Evolutionary conservation across 257 asterid species (phyloP).

Genomic region (Avicennia marina): DNA sequence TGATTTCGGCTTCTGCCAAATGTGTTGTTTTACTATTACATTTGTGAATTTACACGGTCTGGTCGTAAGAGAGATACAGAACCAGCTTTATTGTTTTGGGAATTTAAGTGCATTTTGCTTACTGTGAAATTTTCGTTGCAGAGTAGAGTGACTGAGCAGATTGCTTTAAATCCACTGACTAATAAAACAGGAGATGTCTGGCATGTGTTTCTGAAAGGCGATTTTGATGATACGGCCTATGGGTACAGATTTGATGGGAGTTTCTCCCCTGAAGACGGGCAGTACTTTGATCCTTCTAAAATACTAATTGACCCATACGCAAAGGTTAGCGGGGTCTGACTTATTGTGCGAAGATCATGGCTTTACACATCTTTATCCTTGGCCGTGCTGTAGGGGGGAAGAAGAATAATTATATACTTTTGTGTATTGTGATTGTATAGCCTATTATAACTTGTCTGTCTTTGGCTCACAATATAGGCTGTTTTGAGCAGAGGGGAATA

Average conservation of each 20-base stretch:
- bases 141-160: conserved; percentile 81
- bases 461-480: conserved; percentile 44
- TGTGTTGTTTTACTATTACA: neutral
- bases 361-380: neutral
- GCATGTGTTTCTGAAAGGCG: conserved; percentile 90
- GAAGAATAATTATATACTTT: neutral
- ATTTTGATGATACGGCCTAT: conserved; percentile 67
- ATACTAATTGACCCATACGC: conserved; percentile 90
- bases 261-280: conserved; percentile 80
- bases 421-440: neutral
- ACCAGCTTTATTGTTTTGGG: no score
- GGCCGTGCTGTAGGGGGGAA: neutral
- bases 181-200: conserved; percentile 95
- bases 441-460: conserved; percentile 9
- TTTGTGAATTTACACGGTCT: no score
- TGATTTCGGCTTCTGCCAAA: neutral
- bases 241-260: conserved; percentile 75
- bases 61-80: no score
- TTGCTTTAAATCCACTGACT: conserved; percentile 52
- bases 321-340: conserved; percentile 48
- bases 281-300: conserved; percentile 63
- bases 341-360: neutral
- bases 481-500: conserved; percentile 74
- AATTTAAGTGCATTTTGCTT: neutral
- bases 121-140: conserved; percentile 30